Percentiles rank a stretch among this genome's conserved stretches.
Conservation (phyloP, 1,284 basidiomycete genomes). For the Ceraceosorus guamensis region DNA sequence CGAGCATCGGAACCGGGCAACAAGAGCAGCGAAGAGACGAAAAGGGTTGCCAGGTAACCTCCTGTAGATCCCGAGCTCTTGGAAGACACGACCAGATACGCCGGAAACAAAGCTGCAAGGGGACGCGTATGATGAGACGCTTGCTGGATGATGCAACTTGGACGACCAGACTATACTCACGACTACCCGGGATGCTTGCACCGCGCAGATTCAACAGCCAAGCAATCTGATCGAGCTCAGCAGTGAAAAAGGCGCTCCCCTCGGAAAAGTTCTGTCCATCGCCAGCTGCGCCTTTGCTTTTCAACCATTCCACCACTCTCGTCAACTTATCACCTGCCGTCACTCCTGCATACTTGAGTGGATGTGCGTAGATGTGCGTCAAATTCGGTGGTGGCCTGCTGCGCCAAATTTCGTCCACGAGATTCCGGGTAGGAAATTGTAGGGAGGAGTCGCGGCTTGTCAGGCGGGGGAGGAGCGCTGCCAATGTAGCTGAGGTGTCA, state of each 20-base stretch:
- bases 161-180: conserved; percentile 3
- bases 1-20: conserved; percentile 7
- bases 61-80: conserved; percentile 1
- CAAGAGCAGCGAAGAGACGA: conserved; percentile 26
- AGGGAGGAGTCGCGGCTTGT: conserved; percentile 50
- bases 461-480: conserved; percentile 15
- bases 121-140: neutral
- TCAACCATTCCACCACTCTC: conserved; percentile 16
- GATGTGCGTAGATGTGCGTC: conserved; percentile 67
- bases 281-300: neutral
- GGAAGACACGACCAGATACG: conserved; percentile 25
- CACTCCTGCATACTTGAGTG: conserved; percentile 65
- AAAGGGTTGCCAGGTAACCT: conserved; percentile 19
- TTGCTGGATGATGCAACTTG: neutral
- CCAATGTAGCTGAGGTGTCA: conserved; percentile 55
- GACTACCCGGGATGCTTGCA: conserved; percentile 37
- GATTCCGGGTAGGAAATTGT: conserved; percentile 59
- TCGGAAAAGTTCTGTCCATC: neutral
- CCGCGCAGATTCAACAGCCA: conserved; percentile 45
- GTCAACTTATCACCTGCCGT: conserved; percentile 42
- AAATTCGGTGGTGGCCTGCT: conserved; percentile 62
- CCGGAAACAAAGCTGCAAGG: conserved; percentile 30
- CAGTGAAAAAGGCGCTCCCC: conserved; percentile 24
- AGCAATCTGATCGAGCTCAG: conserved; percentile 39
- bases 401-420: conserved; percentile 74